Conservation (phyloP, 768 basidiomycete genomes). For the Lepiota subincarnata region DNA sequence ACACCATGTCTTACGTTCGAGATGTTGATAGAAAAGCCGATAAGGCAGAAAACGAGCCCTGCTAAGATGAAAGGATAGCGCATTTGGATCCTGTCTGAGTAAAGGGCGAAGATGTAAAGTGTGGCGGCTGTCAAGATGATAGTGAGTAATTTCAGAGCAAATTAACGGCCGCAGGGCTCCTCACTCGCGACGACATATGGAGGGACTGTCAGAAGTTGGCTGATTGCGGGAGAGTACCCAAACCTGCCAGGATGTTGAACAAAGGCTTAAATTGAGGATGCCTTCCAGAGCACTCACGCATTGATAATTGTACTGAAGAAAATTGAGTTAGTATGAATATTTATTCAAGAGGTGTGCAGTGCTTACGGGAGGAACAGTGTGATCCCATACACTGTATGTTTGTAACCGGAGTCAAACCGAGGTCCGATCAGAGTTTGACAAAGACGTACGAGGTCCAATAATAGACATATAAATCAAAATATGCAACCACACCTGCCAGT, state of each 20-base stretch:
- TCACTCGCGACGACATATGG: constrained; percentile 61
- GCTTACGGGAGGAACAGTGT: constrained; percentile 69
- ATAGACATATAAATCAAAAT: constrained; percentile 58
- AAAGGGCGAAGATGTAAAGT: constrained; percentile 48
- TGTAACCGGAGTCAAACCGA: neutral
- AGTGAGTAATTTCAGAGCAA: neutral
- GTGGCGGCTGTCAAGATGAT: constrained; percentile 41
- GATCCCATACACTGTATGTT: constrained; percentile 55
- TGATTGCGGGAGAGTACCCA: constrained; percentile 51
- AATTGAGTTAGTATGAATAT: neutral
- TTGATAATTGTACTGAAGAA: constrained; percentile 53
- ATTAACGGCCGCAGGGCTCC: constrained; percentile 16
- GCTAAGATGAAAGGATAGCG: constrained; percentile 58
- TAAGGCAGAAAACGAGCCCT: constrained; percentile 44
- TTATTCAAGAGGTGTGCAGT: neutral
- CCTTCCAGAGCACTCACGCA: constrained; percentile 26
- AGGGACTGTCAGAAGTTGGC: constrained; percentile 65
- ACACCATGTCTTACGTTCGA: constrained; percentile 44
- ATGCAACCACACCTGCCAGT: constrained; percentile 62
- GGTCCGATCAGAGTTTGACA: neutral
- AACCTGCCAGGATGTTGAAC: constrained; percentile 35
- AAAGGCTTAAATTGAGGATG: neutral
- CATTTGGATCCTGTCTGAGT: constrained; percentile 51
- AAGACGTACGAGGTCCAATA: constrained; percentile 50
- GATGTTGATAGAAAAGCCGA: constrained; percentile 65